Base-by-base conservation (phyloP, 1,284 basidiomycete genomes). In the Puccinia polysora region DNA sequence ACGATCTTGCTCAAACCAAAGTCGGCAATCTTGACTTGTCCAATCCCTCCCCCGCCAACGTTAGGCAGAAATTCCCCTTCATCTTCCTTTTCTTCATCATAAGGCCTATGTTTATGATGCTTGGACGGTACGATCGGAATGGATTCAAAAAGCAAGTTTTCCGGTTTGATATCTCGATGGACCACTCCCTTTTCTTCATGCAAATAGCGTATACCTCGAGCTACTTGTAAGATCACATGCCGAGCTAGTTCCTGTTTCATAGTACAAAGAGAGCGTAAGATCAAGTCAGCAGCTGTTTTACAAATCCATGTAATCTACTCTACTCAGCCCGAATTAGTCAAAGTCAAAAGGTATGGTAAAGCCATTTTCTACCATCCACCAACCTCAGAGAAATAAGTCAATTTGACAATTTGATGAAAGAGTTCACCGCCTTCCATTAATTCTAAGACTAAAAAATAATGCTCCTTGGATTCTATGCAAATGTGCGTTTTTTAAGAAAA, bases 381-480 rank as follows among this genome's bases (percentile, higher is more conserved):
- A 6, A 68, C 65, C 53, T 99, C 96, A 80, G 90, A 93, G 80
- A 99, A 97, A 82, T 98, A 99, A 0, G 96, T 99, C 75, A 98
- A 85, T 80, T 97, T 97, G 81, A 98, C 96, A 77, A 98, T 99
- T 80, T 98, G 96, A 80, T 98, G 95, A 83, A 99, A 99, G 1
- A 99, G 85, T 81, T 99, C 96, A 76, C 96, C 96, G 74, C 96
- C 96, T 78, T 91, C 89, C 90, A 95, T 89, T n/a, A 81, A 83
- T 82, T 99, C 96, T 67, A 99, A 84, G 10, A 97, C 86, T 32
- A 98, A 84, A 81, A 93, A 98, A 81, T 97, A 98, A 79, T 96
- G 86, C 76, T 98, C 94, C 32, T 85, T 83, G 18, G 91, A 91
- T 81, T 99, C 96, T 74, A 30, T 36, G 38, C 10, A 28, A 53